phyloP scores from a whole-genome alignment of 352 stramenopile genomes.

The Pythium insidiosum region DNA sequence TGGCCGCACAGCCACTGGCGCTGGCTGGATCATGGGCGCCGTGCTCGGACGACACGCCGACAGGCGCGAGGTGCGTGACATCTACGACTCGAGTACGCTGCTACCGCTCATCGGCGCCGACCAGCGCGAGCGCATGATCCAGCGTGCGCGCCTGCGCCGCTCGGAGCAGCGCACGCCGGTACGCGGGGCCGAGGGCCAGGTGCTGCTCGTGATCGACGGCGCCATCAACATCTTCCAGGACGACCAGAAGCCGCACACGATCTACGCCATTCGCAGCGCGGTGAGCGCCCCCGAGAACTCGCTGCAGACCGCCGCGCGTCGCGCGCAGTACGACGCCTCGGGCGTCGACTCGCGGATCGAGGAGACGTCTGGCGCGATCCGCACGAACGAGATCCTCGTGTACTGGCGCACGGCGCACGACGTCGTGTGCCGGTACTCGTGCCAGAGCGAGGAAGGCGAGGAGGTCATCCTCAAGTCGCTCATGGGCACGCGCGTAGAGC shows the following conservation, averaged over 20 bases:
- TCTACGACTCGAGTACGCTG: constrained; percentile 56
- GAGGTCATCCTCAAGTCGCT: constrained; percentile 60
- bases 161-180: constrained; percentile 24
- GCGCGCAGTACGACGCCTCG: constrained; percentile 7
- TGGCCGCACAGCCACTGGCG: too few species aligned
- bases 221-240: constrained; percentile 39
- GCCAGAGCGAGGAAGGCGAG: constrained; percentile 37
- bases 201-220: constrained; percentile 50
- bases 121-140: constrained; percentile 35
- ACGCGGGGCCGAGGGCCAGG: constrained; percentile 19
- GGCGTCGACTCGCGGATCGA: constrained; percentile 12
- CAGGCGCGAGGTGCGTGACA: constrained; percentile 24
- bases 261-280: constrained; percentile 18
- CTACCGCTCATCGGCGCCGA: constrained; percentile 53
- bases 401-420: constrained; percentile 56
- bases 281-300: constrained; percentile 3
- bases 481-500: constrained; percentile 33
- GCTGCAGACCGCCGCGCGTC: constrained; percentile 8
- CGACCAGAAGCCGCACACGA: constrained; percentile 28
- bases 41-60: constrained; percentile 34
- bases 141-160: constrained; percentile 34
- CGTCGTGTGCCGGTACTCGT: constrained; percentile 58
- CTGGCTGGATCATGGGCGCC: constrained; percentile 34
- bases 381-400: constrained; percentile 25
- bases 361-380: constrained; percentile 4